Conservation (phyloP, 331 rosid genomes). For the Prunus yedoensis region DNA sequence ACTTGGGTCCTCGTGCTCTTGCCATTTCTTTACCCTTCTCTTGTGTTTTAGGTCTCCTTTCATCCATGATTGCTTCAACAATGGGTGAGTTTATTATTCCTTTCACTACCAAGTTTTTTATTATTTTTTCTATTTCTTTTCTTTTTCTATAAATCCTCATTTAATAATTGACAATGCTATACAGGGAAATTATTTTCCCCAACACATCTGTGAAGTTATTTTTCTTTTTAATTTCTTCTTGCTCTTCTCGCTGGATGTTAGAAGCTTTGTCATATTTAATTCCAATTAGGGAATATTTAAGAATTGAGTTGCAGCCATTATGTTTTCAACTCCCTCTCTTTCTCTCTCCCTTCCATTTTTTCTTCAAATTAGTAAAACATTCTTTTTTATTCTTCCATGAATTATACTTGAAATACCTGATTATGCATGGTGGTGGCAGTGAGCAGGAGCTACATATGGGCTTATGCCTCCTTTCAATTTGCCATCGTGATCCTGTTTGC, state of each 20-base stretch:
- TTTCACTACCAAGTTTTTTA: neutral
- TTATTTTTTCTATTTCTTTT: neutral
- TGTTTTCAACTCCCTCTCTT: neutral
- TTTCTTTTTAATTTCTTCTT: neutral
- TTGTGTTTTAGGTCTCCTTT: constrained; percentile 48
- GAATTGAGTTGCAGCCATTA: neutral
- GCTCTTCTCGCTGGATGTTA: neutral
- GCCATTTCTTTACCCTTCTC: constrained; percentile 52
- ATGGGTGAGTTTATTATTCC: constrained; percentile 39
- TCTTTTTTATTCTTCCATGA: constrained; percentile 2
- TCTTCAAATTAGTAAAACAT: neutral
- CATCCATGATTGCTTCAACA: constrained; percentile 52
- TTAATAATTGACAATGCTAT: neutral
- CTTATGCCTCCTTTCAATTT: constrained; percentile 86
- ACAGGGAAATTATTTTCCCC: neutral
- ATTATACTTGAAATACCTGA: constrained; percentile 5
- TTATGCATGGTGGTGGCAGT: constrained; percentile 42
- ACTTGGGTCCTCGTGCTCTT: constrained; percentile 51
- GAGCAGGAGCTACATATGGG: constrained; percentile 77
- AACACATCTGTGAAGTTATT: neutral
- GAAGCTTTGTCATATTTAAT: neutral
- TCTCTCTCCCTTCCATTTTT: neutral
- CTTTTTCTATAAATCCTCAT: too few species aligned
- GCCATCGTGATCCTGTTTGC: constrained; percentile 75
- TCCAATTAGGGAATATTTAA: neutral